Percentiles rank a stretch among this genome's conserved stretches.
phyloP scores from a whole-genome alignment of 176 grass and related monocot species.

The Stipa capillata region DNA sequence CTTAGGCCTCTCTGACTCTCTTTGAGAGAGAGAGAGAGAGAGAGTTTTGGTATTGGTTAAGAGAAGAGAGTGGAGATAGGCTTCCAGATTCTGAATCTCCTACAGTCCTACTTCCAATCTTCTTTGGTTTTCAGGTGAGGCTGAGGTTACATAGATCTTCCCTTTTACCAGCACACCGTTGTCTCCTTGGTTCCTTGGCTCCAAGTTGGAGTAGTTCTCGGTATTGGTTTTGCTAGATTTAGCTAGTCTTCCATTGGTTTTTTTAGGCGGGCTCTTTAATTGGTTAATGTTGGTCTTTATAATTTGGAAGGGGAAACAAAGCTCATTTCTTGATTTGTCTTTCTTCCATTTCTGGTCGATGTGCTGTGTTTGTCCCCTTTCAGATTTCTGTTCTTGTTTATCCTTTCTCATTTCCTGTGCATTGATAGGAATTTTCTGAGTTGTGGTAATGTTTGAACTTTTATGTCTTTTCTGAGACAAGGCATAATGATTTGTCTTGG shows the following conservation, averaged over 20 bases:
- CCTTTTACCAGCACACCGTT: neutral
- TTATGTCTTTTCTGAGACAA: neutral
- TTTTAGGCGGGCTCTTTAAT: neutral
- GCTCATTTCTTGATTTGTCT: neutral
- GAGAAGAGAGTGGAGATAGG: neutral
- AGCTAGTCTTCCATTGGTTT: neutral
- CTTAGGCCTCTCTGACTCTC: neutral
- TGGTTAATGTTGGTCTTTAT: neutral
- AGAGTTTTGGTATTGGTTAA: slow-evolving; percentile 7
- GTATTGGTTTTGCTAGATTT: neutral
- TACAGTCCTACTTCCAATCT: neutral
- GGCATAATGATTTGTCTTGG: neutral
- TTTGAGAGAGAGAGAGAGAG: neutral
- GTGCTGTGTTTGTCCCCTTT: neutral
- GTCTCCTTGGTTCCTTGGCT: neutral
- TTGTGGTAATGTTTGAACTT: neutral
- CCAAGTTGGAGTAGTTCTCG: neutral
- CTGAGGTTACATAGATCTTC: slow-evolving; percentile 14
- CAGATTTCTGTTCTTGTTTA: neutral
- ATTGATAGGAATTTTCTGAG: neutral
- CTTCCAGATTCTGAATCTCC: slow-evolving; percentile 41
- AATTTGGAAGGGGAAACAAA: neutral
- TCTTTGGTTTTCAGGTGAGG: slow-evolving; percentile 18
- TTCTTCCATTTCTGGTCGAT: neutral
- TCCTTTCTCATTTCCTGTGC: neutral